Evolutionary conservation across 139 green algal genomes (phyloP).

Genomic region (Zygnema cylindricum): DNA sequence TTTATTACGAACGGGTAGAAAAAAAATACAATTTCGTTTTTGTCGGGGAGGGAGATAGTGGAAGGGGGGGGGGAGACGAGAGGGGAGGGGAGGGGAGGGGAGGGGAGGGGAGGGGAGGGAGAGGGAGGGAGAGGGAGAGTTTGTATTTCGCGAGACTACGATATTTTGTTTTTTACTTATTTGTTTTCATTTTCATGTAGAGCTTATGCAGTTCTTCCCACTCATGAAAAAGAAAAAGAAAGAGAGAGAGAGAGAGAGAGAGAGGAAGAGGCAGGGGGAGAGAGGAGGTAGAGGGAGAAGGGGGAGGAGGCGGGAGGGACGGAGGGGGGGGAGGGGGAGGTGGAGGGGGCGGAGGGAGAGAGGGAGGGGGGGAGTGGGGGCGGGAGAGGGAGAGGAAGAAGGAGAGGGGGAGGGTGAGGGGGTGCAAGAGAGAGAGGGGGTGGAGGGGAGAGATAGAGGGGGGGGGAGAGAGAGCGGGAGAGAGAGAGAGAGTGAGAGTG

Average conservation of each 20-base stretch:
- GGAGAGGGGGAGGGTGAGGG: background rate
- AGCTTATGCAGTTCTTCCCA: no score
- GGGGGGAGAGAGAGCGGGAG: background rate
- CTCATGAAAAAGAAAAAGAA: background rate
- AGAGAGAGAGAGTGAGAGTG: slow-evolving; percentile 26
- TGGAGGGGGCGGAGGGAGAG: background rate
- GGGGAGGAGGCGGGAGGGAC: background rate
- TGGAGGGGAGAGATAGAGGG: slow-evolving; percentile 23
- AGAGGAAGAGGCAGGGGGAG: background rate
- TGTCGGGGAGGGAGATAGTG: background rate
- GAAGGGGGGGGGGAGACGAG: background rate
- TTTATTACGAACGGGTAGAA: background rate
- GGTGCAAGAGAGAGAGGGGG: background rate
- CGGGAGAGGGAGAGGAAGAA: slow-evolving; percentile 14
- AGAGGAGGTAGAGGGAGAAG: background rate
- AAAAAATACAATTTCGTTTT: no score
- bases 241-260: slow-evolving; percentile 37
- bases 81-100: background rate
- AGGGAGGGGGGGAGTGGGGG: background rate
- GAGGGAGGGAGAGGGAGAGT: background rate
- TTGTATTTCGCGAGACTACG: background rate
- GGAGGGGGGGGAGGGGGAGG: background rate
- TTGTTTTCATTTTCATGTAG: no score
- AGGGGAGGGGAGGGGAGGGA: background rate
- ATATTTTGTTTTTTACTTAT: no score